phyloP scores from a whole-genome alignment of 2,329 filamentous ascomycete genomes.

The Ophiostoma tasmaniense region DNA sequence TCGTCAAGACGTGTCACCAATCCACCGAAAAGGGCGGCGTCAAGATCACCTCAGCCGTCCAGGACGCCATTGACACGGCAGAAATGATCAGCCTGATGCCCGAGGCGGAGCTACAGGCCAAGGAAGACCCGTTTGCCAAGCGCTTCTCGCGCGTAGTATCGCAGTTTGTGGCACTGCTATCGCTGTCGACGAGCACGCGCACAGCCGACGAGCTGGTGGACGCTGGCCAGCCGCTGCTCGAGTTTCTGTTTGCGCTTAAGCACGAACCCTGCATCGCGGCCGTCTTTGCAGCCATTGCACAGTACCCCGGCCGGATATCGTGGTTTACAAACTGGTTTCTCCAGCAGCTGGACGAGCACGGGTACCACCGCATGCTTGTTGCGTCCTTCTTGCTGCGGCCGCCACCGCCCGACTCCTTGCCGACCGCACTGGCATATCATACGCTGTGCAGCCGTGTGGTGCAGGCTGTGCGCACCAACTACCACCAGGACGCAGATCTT shows the following conservation, averaged over 20 bases:
- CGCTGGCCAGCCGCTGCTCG: neutral
- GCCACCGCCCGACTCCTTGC: neutral
- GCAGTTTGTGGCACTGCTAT: neutral
- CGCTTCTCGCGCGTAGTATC: neutral
- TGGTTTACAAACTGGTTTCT: conserved; percentile 26
- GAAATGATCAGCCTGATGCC: neutral
- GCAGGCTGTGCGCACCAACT: conserved; percentile 26
- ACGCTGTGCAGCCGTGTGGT: conserved; percentile 28
- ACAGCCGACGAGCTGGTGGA: neutral
- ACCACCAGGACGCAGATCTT: conserved; percentile 24
- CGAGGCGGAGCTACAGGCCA: neutral
- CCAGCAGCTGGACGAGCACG: conserved; percentile 23
- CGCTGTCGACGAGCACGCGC: neutral
- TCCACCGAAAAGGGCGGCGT: conserved; percentile 33
- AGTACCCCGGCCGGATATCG: conserved; percentile 21
- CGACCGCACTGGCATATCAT: conserved; percentile 19
- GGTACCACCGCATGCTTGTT: conserved; percentile 26
- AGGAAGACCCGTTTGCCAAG: neutral
- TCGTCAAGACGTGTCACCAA: neutral
- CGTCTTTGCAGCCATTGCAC: conserved; percentile 28
- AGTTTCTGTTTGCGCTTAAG: neutral
- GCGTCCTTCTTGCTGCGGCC: conserved; percentile 28
- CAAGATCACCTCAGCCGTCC: neutral
- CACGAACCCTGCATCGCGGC: conserved; percentile 18
- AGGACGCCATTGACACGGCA: neutral